phyloP scores from a whole-genome alignment of 768 basidiomycete genomes.

The Leccinum rimulosum region DNA sequence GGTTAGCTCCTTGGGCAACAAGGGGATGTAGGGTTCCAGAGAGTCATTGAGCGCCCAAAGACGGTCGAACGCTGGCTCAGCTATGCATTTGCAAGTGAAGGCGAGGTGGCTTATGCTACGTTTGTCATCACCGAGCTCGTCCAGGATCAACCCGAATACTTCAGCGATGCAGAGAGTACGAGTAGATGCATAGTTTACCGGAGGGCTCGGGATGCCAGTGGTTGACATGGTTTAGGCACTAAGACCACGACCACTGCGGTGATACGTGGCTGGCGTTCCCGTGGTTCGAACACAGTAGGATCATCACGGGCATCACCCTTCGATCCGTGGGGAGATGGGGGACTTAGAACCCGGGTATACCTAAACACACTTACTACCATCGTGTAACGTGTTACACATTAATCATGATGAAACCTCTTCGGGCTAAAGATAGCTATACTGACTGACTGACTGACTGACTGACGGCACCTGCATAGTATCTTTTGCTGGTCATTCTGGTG shows the following conservation, averaged over 20 bases:
- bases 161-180: constrained; percentile 20
- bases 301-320: neutral
- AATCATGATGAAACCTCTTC: neutral
- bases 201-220: neutral
- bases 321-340: neutral
- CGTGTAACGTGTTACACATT: no score
- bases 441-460: neutral
- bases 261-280: neutral
- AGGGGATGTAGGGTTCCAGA: constrained; percentile 23
- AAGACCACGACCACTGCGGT: neutral
- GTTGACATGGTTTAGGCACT: constrained; percentile 8
- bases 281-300: neutral
- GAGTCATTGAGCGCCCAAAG: constrained; percentile 25
- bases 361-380: no score
- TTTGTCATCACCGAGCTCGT: constrained; percentile 18
- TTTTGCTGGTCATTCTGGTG: neutral
- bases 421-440: neutral
- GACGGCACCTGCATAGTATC: neutral
- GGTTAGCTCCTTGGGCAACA: constrained; percentile 19
- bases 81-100: constrained; percentile 19
- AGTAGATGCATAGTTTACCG: neutral
- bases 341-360: neutral
- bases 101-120: constrained; percentile 17
- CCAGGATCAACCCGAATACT: constrained; percentile 23
- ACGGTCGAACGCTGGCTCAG: constrained; percentile 22